Conservation (phyloP, 1,139 yeast species). For the Geotrichum klebahnii region DNA sequence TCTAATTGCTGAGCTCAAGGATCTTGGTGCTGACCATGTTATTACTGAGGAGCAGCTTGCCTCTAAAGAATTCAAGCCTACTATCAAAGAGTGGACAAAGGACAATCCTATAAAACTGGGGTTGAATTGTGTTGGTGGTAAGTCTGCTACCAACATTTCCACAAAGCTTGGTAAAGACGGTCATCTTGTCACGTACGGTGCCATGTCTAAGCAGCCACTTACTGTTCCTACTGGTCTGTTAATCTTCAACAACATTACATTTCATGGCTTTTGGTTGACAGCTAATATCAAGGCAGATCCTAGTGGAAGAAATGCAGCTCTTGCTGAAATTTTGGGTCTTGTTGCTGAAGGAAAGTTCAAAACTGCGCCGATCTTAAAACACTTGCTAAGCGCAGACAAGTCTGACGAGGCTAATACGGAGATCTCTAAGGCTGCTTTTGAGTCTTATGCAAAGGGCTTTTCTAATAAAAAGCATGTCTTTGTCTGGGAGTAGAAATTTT, state of each 20-base stretch:
- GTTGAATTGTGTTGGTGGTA: slow-evolving; percentile 90
- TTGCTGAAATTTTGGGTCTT: slow-evolving; percentile 54
- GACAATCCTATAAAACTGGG: slow-evolving; percentile 60
- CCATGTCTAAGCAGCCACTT: slow-evolving; percentile 95
- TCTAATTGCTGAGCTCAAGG: slow-evolving; percentile 53
- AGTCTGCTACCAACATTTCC: slow-evolving; percentile 73
- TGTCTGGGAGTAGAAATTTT: slow-evolving; percentile 22
- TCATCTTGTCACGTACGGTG: slow-evolving; percentile 87
- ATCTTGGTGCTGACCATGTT: slow-evolving; percentile 80
- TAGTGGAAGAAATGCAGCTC: slow-evolving; percentile 43
- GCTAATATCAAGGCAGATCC: slow-evolving; percentile 64
- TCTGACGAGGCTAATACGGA: slow-evolving; percentile 51
- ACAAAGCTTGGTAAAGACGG: slow-evolving; percentile 72
- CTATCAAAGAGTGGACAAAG: slow-evolving; percentile 59
- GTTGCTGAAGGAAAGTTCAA: slow-evolving; percentile 48
- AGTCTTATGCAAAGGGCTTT: slow-evolving; percentile 41
- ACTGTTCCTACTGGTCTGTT: slow-evolving; percentile 80
- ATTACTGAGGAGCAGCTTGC: slow-evolving; percentile 81
- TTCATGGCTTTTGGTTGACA: slow-evolving; percentile 93
- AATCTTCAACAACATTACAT: slow-evolving; percentile 81
- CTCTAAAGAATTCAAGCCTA: slow-evolving; percentile 58
- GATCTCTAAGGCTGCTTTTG: slow-evolving; percentile 52
- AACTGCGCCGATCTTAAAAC: slow-evolving; percentile 57
- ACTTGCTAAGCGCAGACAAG: slow-evolving; percentile 42
- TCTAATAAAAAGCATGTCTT: slow-evolving; percentile 45